Percentiles rank a stretch among this genome's conserved stretches.
phyloP scores from a whole-genome alignment of 2,329 filamentous ascomycete species.

The Podosphaera aphanis region DNA sequence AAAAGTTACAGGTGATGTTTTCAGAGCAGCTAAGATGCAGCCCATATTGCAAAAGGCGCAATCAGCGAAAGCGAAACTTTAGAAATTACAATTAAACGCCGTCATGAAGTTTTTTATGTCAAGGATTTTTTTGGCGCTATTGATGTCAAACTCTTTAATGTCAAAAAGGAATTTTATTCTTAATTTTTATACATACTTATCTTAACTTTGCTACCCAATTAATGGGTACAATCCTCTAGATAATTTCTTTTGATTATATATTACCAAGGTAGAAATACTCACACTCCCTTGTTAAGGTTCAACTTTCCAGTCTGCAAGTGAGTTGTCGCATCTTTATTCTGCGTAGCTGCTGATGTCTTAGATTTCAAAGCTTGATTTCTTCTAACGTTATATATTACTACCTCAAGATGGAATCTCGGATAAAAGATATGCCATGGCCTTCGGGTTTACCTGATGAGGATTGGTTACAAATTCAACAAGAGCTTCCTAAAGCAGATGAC shows the following conservation, averaged over 20 bases:
- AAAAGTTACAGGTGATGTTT: constrained; percentile 93
- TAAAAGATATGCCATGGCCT: constrained; percentile 13
- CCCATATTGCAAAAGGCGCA: constrained; percentile 76
- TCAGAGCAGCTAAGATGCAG: constrained; percentile 96
- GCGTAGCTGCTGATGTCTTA: background rate
- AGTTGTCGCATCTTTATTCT: too few relatives aligned
- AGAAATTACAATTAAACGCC: constrained; percentile 11
- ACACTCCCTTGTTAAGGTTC: too few relatives aligned
- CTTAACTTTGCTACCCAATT: background rate
- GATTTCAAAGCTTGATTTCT: too few relatives aligned
- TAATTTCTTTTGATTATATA: too few relatives aligned
- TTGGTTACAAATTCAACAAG: constrained; percentile 31
- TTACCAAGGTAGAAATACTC: too few relatives aligned
- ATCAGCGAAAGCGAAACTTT: constrained; percentile 55
- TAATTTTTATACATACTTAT: background rate
- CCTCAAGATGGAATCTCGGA: constrained; percentile 8
- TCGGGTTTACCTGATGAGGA: constrained; percentile 24
- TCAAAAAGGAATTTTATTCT: constrained; percentile 3
- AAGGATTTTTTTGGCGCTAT: background rate
- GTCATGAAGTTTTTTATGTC: background rate
- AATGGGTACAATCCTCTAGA: too few relatives aligned
- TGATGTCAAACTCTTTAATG: background rate
- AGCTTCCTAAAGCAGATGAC: constrained; percentile 36
- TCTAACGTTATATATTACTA: too few relatives aligned
- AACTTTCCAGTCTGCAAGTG: too few relatives aligned